Evolutionary conservation across 371 early-diverging fungal species (phyloP), one percentile per base, ranked within the genome.

Genomic region (Mortierella sp.): DNA sequence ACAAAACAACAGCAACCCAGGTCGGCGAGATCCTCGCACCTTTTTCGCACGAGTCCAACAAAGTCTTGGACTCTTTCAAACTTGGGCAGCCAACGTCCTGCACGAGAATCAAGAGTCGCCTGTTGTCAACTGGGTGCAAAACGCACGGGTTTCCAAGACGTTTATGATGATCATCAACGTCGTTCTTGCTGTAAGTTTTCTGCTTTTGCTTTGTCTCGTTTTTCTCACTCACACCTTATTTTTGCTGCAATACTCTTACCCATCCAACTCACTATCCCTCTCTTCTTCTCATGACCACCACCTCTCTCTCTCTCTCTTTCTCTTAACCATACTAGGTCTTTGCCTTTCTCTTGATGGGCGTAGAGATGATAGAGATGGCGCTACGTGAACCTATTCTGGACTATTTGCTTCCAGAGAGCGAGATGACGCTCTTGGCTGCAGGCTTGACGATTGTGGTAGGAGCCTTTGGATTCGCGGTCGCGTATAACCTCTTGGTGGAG

Each of bases 401-500:
- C 41, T 72, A 78, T 32, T 51, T 82, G 75, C 73, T 82, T 75
- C 82, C 82, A 41, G 78, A 82, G 70, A 82, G 78, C 48, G 82
- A 77, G 65, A 21, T 70, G 27, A 72, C 78, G 0, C 46, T 82
- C 73, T 11, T 71, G 56, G 78, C 27, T 65, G 78, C 82, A 21
- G 75, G 82, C 46, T 49, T 78, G 21, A 72, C 71, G 70, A 75
- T 82, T 75, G 78, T 72, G 35, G 24, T 70, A 72, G 72, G 82
- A 55, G 82, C 73, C 38, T 78, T 82, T 78, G 82, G 82, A 54
- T 75, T 82, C 32, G 82, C 78, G 21, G 78, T 82, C 55, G 82
- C 82, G 24, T 82, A 82, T 58, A 82, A 82, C 49, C 82, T 82
- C 60, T 54, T 82, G 71, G 82, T 82, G 72, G 75, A 77, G 54